Conservation (phyloP, 108 stramenopile genomes). For the Cylindrotheca closterium region DNA sequence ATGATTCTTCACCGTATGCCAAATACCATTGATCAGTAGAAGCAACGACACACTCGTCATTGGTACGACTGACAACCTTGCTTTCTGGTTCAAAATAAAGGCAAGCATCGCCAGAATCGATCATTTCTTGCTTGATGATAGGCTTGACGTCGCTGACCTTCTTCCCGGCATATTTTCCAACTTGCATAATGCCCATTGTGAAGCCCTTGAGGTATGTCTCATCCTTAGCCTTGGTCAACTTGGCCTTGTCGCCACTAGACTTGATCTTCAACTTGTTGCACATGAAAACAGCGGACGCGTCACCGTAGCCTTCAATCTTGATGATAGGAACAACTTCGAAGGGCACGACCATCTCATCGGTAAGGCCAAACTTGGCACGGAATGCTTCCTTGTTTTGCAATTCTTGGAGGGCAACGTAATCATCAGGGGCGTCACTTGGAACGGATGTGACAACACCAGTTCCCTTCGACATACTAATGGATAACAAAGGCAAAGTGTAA, state of each 20-base stretch:
- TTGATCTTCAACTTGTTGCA: conserved; percentile 96
- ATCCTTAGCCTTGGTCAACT: conserved; percentile 93
- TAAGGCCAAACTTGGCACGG: conserved; percentile 94
- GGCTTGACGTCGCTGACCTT: conserved; percentile 97
- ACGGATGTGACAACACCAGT: conserved; percentile 98
- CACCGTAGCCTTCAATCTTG: conserved; percentile 94
- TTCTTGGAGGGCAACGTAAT: conserved; percentile 93
- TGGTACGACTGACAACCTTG: conserved; percentile 91
- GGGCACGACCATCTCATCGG: conserved; percentile 91
- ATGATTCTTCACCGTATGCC: conserved; percentile 94
- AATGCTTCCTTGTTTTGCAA: conserved; percentile 94
- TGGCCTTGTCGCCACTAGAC: conserved; percentile 91
- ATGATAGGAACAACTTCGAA: conserved; percentile 98
- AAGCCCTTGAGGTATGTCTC: conserved; percentile 97
- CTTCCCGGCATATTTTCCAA: conserved; percentile 88
- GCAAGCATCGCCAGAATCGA: conserved; percentile 88
- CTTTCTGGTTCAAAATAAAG: conserved; percentile 97
- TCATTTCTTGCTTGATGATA: conserved; percentile 90
- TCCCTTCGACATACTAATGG: conserved; percentile 97
- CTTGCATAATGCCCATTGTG: conserved; percentile 92
- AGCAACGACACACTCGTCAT: conserved; percentile 98
- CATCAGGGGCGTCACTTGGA: conserved; percentile 98
- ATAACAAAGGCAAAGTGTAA: conserved; percentile 95
- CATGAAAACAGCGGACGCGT: conserved; percentile 88
- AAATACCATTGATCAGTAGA: conserved; percentile 99